Percentiles rank a stretch among this genome's conserved stretches.
Conservation (phyloP, 2,329 filamentous ascomycete species). For the Paecilomyces variotii region DNA sequence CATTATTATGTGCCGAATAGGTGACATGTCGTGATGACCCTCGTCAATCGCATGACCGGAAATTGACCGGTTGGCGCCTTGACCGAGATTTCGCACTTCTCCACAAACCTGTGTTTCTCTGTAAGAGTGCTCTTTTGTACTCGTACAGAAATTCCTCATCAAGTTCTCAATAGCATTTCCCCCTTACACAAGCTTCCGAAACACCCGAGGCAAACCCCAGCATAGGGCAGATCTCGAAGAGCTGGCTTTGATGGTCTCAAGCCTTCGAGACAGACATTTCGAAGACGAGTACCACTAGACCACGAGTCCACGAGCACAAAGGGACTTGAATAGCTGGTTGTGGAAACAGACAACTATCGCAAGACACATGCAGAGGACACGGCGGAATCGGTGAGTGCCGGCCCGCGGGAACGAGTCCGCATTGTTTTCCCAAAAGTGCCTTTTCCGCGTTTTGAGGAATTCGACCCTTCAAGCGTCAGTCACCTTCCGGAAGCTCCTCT, state of each 20-base stretch:
- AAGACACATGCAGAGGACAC: not conserved
- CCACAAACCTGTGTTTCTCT: not conserved
- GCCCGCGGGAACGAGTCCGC: not conserved
- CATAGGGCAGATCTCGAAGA: not conserved
- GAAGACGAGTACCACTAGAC: not conserved
- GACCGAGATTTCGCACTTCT: not conserved
- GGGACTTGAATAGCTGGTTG: not conserved
- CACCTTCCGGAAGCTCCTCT: not conserved
- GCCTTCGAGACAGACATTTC: not conserved
- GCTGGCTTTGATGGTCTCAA: not conserved
- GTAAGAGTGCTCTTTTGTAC: not conserved
- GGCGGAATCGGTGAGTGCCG: too few relatives aligned
- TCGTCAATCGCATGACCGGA: not conserved
- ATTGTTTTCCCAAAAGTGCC: not conserved
- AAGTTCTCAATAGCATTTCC: not conserved
- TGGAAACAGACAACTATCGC: not conserved
- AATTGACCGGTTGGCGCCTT: not conserved
- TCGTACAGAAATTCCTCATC: not conserved
- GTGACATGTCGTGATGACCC: not conserved
- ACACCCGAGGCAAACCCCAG: not conserved
- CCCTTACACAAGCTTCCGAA: not conserved
- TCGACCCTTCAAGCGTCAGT: not conserved
- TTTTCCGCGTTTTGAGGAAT: not conserved
- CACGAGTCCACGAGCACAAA: not conserved
- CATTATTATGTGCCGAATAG: not conserved